Conservation (phyloP, 228 moss, liverwort and hornwort species). For the Sphagnum fallax region DNA sequence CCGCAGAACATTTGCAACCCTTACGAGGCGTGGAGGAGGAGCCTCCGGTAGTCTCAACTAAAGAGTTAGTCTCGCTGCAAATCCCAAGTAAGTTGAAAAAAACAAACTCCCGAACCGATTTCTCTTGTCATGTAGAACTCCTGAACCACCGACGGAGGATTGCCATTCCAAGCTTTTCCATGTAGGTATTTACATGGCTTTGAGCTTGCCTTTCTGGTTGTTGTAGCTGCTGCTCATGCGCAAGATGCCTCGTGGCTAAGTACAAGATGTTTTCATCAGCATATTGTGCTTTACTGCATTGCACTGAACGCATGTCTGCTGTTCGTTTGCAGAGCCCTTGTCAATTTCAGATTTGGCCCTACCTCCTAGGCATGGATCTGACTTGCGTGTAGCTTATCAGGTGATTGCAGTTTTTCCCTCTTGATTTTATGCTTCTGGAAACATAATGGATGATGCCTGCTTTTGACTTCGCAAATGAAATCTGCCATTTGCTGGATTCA, state of each 20-base stretch:
- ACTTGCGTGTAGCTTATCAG: constrained; percentile 95
- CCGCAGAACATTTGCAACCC: constrained; percentile 18
- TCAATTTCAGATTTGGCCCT: constrained; percentile 87
- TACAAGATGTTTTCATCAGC: constrained; percentile 3
- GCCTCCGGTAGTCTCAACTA: constrained; percentile 35
- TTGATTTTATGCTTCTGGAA: too few species aligned
- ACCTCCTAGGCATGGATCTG: constrained; percentile 89
- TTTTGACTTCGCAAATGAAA: too few species aligned
- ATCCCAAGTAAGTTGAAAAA: too few species aligned
- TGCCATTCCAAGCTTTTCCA: too few species aligned
- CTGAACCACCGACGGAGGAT: background rate
- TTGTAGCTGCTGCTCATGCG: too few species aligned
- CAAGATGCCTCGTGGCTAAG: too few species aligned
- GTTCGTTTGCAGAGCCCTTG: constrained; percentile 56
- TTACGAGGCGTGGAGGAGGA: constrained; percentile 14
- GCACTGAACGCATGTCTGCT: background rate
- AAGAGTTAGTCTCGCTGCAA: constrained; percentile 44
- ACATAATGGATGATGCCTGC: too few species aligned
- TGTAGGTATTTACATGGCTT: too few species aligned
- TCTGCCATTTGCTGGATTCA: too few species aligned
- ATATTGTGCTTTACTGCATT: background rate
- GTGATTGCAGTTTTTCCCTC: constrained; percentile 11
- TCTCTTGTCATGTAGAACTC: background rate
- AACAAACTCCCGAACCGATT: too few species aligned
- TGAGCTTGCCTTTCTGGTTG: background rate